Evolutionary conservation across 805 yeast genomes (phyloP).

Genomic region (Candida stauntonica): DNA sequence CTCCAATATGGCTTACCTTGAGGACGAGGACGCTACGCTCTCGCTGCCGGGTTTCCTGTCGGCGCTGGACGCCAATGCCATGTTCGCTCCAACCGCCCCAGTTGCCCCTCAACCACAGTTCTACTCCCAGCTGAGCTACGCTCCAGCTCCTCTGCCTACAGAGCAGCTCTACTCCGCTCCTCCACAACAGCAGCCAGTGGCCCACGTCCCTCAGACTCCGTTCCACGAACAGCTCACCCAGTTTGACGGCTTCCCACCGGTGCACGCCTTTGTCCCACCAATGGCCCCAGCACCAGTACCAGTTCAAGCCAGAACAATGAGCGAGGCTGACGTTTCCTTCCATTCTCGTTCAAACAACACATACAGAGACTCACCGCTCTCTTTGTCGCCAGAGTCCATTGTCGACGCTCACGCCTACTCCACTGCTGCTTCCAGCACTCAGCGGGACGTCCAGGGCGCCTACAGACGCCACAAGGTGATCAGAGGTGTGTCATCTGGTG

Average conservation of each 20-base stretch:
- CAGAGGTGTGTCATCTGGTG: conserved; percentile 58
- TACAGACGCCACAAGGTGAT: conserved; percentile 37
- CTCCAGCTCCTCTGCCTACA: not conserved
- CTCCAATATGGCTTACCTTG: conserved; percentile 11
- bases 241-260: conserved; percentile 20
- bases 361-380: conserved; percentile 11
- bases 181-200: too few relatives aligned
- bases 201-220: conserved; percentile 1
- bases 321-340: conserved; percentile 14
- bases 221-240: conserved; percentile 2
- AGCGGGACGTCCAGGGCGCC: not conserved
- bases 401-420: conserved; percentile 6
- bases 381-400: conserved; percentile 19
- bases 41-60: not conserved
- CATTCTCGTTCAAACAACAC: too few relatives aligned
- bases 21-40: conserved; percentile 4
- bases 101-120: too few relatives aligned
- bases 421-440: conserved; percentile 9
- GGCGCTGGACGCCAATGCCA: not conserved
- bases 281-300: conserved; percentile 3
- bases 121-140: too few relatives aligned
- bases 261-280: conserved; percentile 20
- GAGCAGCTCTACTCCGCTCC: not conserved
- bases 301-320: conserved; percentile 8
- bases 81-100: too few relatives aligned